Evolutionary conservation across 208 protist genomes (phyloP), one percentile per base, ranked within the genome.

Genomic region (Leishmania braziliensis): DNA sequence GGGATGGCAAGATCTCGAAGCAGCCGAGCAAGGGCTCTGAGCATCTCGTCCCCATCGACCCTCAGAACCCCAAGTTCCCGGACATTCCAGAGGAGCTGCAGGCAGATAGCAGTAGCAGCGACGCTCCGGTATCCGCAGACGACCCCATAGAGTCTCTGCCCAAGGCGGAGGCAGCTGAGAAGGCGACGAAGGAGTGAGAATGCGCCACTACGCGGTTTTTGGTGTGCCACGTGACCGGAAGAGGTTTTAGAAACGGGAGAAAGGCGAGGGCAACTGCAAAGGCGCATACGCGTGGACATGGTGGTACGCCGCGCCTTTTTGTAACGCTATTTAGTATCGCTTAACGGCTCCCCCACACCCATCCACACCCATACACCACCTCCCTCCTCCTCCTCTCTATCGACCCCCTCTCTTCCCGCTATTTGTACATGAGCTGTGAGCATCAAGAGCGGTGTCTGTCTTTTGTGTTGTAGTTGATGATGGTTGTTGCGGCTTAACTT

Each of bases 81-180:
- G 94, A 97, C 80, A 97, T 97, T 39, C 90, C 94, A 0, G 90
- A 96, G 63, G 92, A 97, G 78, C 48, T 97, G 58, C 90, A 94
- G 54, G 90, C 1, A 8, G 84, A 81, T 16, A 72, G 9, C 69
- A 77, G 73, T 23, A 71, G 76, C 23, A 65, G 48, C 36, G 78
- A 71, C 33, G 50, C 63, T 26, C 26, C 74, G 23, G 75, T 76
- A 36, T 69, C 78, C 39, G 48, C 51, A 16, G 75, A 78, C 5
- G 81, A 8, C 26, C 23, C 29, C 72, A 20, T 53, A 36, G 51
- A 26, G 46, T 1, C 72, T 48, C 23, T 16, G 18, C 20, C 46
- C n/a, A 51, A 54, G 26, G 71, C n/a, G 12, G 23, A 53, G 26
- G 68, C 48, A 50, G n/a, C 43, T 23, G 66, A 78, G 53, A 66